A percentile compares a stretch with the other conserved stretches of the same genome.
phyloP scores from a whole-genome alignment of 2,329 filamentous ascomycete species.

The Colletotrichum noveboracense region DNA sequence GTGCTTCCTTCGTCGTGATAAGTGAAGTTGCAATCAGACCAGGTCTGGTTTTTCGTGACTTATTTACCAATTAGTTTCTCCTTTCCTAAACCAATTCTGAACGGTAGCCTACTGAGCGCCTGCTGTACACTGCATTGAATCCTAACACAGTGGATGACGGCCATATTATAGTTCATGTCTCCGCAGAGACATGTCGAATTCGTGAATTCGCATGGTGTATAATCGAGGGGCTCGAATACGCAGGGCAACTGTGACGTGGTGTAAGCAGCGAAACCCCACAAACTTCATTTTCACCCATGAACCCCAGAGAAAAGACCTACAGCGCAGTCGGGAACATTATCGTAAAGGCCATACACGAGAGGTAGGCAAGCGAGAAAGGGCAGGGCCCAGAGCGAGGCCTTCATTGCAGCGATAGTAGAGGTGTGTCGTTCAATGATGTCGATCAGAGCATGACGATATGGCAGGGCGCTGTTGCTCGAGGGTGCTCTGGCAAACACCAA shows the following conservation, averaged over 20 bases:
- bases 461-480: background rate
- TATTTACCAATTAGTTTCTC: background rate
- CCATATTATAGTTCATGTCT: slow-evolving; percentile 17
- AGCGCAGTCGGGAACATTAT: slow-evolving; percentile 9
- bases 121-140: slow-evolving; percentile 12
- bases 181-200: slow-evolving; percentile 9
- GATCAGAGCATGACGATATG: slow-evolving; percentile 1
- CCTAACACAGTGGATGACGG: slow-evolving; percentile 10
- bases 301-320: background rate
- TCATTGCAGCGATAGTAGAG: background rate
- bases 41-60: slow-evolving; percentile 13
- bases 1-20: slow-evolving; percentile 1
- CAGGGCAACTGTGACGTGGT: background rate
- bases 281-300: background rate
- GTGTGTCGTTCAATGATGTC: background rate
- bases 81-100: too few relatives aligned
- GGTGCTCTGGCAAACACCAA: background rate
- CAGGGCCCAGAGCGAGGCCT: background rate
- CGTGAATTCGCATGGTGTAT: background rate
- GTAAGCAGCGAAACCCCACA: background rate
- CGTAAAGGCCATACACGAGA: slow-evolving; percentile 6
- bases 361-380: background rate
- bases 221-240: slow-evolving; percentile 5
- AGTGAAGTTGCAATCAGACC: background rate
- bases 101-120: background rate